Evolutionary conservation across 2,329 filamentous ascomycete genomes (phyloP).

Genomic region (Biscogniauxia sp.): DNA sequence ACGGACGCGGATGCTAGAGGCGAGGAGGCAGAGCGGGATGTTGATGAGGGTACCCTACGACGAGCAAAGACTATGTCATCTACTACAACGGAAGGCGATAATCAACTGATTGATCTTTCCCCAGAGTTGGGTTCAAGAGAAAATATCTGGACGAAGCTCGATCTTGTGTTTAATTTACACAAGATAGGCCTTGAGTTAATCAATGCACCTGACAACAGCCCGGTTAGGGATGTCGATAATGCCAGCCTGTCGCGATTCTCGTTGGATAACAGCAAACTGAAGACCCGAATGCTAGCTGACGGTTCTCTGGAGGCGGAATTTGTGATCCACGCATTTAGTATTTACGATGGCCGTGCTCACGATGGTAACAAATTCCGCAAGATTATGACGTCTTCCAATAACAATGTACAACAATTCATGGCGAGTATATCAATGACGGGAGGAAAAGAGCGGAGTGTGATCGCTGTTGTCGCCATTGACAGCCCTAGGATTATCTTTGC

Average conservation of each 20-base stretch:
- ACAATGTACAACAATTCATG: constrained; percentile 96
- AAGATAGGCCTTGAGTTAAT: constrained; percentile 88
- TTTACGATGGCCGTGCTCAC: constrained; percentile 82
- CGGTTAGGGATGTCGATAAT: constrained; percentile 73
- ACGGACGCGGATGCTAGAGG: constrained; percentile 69
- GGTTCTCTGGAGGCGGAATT: constrained; percentile 90
- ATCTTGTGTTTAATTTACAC: constrained; percentile 84
- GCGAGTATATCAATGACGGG: constrained; percentile 91
- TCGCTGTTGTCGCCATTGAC: constrained; percentile 90
- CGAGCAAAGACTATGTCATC: constrained; percentile 45
- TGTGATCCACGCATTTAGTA: constrained; percentile 90
- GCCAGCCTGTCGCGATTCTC: constrained; percentile 93
- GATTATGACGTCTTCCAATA: constrained; percentile 97
- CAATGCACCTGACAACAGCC: constrained; percentile 69
- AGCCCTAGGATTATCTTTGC: constrained; percentile 94
- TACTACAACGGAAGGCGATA: constrained; percentile 36
- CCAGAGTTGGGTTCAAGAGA: constrained; percentile 69
- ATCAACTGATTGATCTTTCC: constrained; percentile 51
- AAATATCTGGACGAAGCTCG: constrained; percentile 87
- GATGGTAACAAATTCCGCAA: constrained; percentile 95
- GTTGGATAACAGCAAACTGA: constrained; percentile 86
- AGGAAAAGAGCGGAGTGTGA: constrained; percentile 75
- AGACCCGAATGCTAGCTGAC: constrained; percentile 90
- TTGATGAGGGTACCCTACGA: constrained; percentile 57
- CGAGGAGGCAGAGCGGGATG: constrained; percentile 71